Conservation (phyloP, 305 asterid species). For the Rubia balearica region DNA sequence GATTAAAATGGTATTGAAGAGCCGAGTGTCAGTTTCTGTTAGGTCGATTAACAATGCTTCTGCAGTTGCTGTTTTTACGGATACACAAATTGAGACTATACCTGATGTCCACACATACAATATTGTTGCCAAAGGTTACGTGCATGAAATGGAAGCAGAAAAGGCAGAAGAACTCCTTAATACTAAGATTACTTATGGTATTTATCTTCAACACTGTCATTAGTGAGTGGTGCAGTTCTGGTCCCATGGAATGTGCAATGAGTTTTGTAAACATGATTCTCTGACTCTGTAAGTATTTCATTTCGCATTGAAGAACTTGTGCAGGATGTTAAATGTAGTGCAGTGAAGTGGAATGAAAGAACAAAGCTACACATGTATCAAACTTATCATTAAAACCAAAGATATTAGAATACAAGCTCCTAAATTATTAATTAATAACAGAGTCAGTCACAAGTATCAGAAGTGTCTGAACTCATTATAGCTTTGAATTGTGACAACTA, state of each 20-base stretch:
- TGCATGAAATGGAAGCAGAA: conserved; percentile 52
- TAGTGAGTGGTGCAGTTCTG: conserved; percentile 61
- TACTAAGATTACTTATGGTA: conserved; percentile 36
- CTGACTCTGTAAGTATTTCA: no score
- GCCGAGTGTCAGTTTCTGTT: conserved; percentile 30
- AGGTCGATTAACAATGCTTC: background rate
- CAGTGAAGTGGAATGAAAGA: no score
- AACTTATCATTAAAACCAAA: no score
- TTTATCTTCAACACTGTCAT: conserved; percentile 59
- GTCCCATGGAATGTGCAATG: conserved; percentile 49
- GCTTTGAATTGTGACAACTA: no score
- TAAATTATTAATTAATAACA: no score
- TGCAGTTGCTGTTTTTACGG: background rate
- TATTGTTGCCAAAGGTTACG: conserved; percentile 70
- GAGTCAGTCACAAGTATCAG: no score
- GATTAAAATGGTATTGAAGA: conserved; percentile 54
- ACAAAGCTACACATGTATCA: no score
- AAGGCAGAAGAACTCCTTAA: conserved; percentile 58
- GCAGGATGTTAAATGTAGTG: no score
- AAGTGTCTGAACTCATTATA: no score
- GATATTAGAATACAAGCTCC: no score
- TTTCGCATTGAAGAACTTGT: conserved; percentile 4
- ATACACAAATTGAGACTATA: conserved; percentile 27
- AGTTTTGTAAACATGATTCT: conserved; percentile 1
- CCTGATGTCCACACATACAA: conserved; percentile 55